Conservation (phyloP, 2,329 filamentous ascomycete genomes). For the Penicillium rolfsii region DNA sequence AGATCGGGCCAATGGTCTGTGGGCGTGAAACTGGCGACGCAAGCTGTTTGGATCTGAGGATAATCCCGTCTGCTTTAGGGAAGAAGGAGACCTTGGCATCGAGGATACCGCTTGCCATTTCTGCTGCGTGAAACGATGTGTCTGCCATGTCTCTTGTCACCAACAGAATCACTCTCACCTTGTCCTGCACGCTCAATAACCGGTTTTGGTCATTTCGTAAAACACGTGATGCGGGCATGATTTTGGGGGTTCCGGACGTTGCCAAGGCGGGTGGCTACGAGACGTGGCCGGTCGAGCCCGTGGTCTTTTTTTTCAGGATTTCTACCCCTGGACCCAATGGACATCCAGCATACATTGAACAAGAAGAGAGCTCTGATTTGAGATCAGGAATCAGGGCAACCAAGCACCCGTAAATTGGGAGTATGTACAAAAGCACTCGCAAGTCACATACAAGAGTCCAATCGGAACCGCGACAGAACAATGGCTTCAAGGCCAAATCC, state of each 20-base stretch:
- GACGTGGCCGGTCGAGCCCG: not conserved
- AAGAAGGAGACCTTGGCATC: slow-evolving; percentile 11
- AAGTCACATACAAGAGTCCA: slow-evolving; percentile 3
- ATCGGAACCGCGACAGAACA: not conserved
- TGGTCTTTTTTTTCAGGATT: no score
- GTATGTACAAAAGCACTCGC: slow-evolving; percentile 16
- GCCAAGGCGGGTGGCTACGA: not conserved
- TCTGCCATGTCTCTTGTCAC: not conserved
- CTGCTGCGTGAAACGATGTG: not conserved
- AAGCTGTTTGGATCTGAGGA: slow-evolving; percentile 5
- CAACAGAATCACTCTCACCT: not conserved
- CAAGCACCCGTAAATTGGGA: slow-evolving; percentile 7
- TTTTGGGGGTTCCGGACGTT: not conserved
- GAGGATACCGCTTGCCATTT: not conserved
- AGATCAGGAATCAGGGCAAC: not conserved
- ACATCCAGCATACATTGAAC: not conserved
- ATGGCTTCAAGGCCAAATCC: not conserved
- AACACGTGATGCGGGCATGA: not conserved
- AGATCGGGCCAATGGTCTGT: slow-evolving; percentile 11
- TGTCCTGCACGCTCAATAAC: not conserved
- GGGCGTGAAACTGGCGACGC: slow-evolving; percentile 8
- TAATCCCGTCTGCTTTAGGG: slow-evolving; percentile 16
- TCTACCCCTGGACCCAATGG: not conserved
- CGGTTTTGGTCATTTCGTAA: not conserved
- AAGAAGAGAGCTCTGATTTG: not conserved